phyloP scores from a whole-genome alignment of 331 rosid species.

The Stylosanthes scabra region DNA sequence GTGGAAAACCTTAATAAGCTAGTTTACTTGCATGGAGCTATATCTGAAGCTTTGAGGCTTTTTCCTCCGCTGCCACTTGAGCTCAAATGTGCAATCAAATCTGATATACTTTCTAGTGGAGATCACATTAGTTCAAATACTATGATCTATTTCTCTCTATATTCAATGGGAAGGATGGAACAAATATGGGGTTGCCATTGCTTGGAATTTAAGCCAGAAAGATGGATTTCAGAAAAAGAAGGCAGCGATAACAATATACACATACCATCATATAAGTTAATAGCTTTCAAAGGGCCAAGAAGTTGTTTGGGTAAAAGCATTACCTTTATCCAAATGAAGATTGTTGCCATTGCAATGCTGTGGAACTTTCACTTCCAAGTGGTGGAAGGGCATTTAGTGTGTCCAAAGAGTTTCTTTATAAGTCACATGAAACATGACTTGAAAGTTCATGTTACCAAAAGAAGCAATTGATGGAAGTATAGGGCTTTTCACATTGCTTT shows the following conservation, averaged over 20 bases:
- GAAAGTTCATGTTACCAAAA: conserved; percentile 4
- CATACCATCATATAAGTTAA: conserved; percentile 15
- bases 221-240: neutral
- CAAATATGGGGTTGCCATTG: no score
- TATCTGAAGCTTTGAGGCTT: conserved; percentile 37
- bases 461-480: neutral
- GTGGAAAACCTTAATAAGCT: neutral
- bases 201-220: no score
- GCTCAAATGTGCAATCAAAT: conserved; percentile 12
- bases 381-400: neutral
- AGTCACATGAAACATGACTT: conserved; percentile 15
- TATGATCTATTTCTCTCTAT: neutral
- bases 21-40: conserved; percentile 36
- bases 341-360: neutral
- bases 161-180: conserved; percentile 3
- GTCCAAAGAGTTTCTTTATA: neutral
- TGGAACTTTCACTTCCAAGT: no score
- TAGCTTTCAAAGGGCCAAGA: conserved; percentile 30
- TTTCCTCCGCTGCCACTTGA: neutral
- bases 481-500: no score
- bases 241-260: neutral
- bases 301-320: conserved; percentile 24
- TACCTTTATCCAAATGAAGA: conserved; percentile 5
- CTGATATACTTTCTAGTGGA: neutral
- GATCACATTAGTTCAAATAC: conserved; percentile 19